These are phyloP conservation scores for Fusarium decemcellulare DNA, from an alignment of 2,329 filamentous ascomycete genomes.

Conservation along the genomic window DNA sequence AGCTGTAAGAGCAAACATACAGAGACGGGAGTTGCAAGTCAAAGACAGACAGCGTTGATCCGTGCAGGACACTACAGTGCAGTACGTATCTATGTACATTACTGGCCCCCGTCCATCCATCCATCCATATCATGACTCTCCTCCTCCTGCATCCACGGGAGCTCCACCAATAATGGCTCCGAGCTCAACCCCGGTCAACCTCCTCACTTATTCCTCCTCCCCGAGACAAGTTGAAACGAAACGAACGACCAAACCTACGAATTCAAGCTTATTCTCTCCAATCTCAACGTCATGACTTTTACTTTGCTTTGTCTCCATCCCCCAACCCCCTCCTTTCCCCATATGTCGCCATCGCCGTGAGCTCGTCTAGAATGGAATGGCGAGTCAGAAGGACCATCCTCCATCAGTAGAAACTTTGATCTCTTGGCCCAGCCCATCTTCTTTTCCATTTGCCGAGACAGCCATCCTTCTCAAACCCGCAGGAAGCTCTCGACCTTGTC, in stretches of 20 bases:
- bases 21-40: too few species aligned
- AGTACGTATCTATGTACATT: neutral
- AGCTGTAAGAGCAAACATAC: too few species aligned
- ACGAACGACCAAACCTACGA: conserved; percentile 19
- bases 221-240: conserved; percentile 23
- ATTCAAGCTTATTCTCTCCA: conserved; percentile 33
- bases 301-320: conserved; percentile 3
- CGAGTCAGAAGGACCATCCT: neutral
- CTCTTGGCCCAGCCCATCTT: neutral
- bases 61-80: too few species aligned
- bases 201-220: conserved; percentile 21
- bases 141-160: conserved; percentile 18
- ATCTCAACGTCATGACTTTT: conserved; percentile 37
- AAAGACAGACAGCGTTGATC: too few species aligned
- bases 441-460: conserved; percentile 8
- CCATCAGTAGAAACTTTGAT: neutral
- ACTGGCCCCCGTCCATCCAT: neutral
- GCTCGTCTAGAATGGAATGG: neutral
- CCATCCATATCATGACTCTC: conserved; percentile 36
- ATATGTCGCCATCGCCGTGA: conserved; percentile 8
- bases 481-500: neutral
- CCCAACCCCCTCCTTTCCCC: conserved; percentile 10
- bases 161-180: conserved; percentile 32
- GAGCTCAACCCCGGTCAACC: conserved; percentile 20
- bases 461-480: conserved; percentile 4